A percentile compares a stretch with the other conserved stretches of the same genome.
phyloP scores from a whole-genome alignment of 192 early-diverging fungal genomes.

The Mortierella claussenii region DNA sequence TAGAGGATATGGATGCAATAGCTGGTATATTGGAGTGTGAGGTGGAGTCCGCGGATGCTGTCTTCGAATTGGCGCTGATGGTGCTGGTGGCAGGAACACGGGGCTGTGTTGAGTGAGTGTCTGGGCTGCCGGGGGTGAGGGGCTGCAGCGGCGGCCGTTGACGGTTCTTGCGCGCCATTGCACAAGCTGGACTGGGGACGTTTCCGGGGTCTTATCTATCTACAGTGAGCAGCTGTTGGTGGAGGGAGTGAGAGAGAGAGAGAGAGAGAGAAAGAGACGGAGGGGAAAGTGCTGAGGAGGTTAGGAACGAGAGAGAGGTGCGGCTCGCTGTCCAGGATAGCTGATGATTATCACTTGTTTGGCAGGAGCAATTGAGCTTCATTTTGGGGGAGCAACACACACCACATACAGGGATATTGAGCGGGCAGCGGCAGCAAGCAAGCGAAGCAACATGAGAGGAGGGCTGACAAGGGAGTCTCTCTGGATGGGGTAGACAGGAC shows the following conservation, averaged over 20 bases:
- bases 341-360: too few species aligned
- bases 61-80: slow-evolving; percentile 10
- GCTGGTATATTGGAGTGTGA: slow-evolving; percentile 16
- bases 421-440: background rate
- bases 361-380: background rate
- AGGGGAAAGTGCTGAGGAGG: background rate
- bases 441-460: background rate
- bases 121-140: background rate
- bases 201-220: background rate
- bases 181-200: background rate
- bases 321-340: background rate
- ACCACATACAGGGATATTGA: background rate
- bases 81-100: background rate
- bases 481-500: too few species aligned
- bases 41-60: slow-evolving; percentile 5
- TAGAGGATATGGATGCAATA: slow-evolving; percentile 27
- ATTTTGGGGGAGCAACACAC: background rate
- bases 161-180: slow-evolving; percentile 17
- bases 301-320: background rate
- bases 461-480: background rate
- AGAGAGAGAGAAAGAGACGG: slow-evolving; percentile 2
- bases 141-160: slow-evolving; percentile 29
- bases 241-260: background rate
- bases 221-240: background rate
- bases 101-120: background rate